These are phyloP conservation scores for Centaurea solstitialis DNA, from an alignment of 129 eudicot species.

Conservation along the genomic window DNA sequence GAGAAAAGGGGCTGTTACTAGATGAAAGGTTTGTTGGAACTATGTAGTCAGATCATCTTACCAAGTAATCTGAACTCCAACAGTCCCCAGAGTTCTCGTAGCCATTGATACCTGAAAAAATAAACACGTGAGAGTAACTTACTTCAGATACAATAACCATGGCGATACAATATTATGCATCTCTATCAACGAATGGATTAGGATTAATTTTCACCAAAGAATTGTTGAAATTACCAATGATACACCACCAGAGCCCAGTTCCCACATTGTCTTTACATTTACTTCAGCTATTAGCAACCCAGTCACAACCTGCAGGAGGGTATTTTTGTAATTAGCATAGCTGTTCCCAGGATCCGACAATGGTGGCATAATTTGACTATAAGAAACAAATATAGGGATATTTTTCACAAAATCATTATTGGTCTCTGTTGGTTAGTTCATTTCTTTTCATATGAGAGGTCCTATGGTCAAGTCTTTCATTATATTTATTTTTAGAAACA, in stretches of 20 bases:
- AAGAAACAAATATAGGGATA: too few relatives aligned
- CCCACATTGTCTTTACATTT: constrained; percentile 95
- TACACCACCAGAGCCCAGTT: constrained; percentile 95
- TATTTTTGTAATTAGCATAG: not conserved
- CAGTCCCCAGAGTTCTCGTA: constrained; percentile 84
- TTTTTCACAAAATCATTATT: too few relatives aligned
- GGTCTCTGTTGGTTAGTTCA: too few relatives aligned
- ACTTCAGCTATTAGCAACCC: constrained; percentile 96
- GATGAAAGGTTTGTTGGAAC: constrained; percentile 11
- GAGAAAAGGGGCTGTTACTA: constrained; percentile 26
- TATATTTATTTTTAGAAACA: too few relatives aligned
- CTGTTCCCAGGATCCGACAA: too few relatives aligned
- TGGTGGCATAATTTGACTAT: too few relatives aligned
- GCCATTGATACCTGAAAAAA: constrained; percentile 92
- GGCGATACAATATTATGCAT: constrained; percentile 1
- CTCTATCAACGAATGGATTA: constrained; percentile 5
- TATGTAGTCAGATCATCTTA: constrained; percentile 37
- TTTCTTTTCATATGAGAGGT: too few relatives aligned
- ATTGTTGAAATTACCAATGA: constrained; percentile 69
- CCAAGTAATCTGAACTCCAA: constrained; percentile 94
- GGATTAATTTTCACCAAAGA: constrained; percentile 11
- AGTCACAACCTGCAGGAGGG: constrained; percentile 70
- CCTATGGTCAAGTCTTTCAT: too few relatives aligned
- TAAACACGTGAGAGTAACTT: constrained; percentile 22
- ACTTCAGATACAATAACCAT: constrained; percentile 7